These are phyloP conservation scores for Lentinula novae-zelandiae DNA, from an alignment of 1,284 basidiomycete genomes.

Conservation along the genomic window DNA sequence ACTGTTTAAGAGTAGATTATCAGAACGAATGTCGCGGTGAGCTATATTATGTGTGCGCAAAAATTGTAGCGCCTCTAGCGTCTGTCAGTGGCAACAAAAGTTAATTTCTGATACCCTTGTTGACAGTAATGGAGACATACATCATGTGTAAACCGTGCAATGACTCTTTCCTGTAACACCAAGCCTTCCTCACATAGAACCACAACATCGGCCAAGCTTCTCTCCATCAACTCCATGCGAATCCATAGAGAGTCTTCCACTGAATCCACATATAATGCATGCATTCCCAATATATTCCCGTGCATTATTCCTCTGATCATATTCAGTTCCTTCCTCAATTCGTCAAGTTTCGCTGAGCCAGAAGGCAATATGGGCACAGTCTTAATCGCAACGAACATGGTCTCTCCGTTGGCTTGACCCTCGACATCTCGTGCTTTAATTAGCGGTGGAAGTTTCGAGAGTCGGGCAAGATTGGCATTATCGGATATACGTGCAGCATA, in stretches of 20 bases:
- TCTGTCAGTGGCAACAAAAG: slow-evolving; percentile 32
- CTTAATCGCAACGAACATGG: slow-evolving; percentile 68
- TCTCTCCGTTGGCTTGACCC: slow-evolving; percentile 25
- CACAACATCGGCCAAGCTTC: slow-evolving; percentile 75
- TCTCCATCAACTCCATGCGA: slow-evolving; percentile 82
- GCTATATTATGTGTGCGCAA: slow-evolving; percentile 62
- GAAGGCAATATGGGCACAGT: slow-evolving; percentile 56
- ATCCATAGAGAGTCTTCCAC: slow-evolving; percentile 73
- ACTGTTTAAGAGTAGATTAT: slow-evolving; percentile 68
- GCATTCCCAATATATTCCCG: slow-evolving; percentile 60
- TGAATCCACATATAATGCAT: slow-evolving; percentile 64
- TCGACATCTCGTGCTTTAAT: slow-evolving; percentile 33
- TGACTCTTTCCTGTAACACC: slow-evolving; percentile 56
- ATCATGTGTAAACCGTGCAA: slow-evolving; percentile 70
- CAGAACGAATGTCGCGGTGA: slow-evolving; percentile 76
- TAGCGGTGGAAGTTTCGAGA: slow-evolving; percentile 30
- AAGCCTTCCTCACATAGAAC: slow-evolving; percentile 56
- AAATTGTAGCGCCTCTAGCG: slow-evolving; percentile 59
- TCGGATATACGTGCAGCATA: slow-evolving; percentile 53
- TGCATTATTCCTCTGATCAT: slow-evolving; percentile 55
- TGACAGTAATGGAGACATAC: slow-evolving; percentile 39
- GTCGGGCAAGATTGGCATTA: slow-evolving; percentile 27
- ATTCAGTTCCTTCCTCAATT: slow-evolving; percentile 55
- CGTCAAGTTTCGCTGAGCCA: slow-evolving; percentile 57
- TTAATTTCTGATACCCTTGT: slow-evolving; percentile 8